Percentiles rank a stretch among this genome's conserved stretches.
These are phyloP conservation scores for Venturia effusa DNA, from an alignment of 2,329 filamentous ascomycete species.

Conservation along the genomic window DNA sequence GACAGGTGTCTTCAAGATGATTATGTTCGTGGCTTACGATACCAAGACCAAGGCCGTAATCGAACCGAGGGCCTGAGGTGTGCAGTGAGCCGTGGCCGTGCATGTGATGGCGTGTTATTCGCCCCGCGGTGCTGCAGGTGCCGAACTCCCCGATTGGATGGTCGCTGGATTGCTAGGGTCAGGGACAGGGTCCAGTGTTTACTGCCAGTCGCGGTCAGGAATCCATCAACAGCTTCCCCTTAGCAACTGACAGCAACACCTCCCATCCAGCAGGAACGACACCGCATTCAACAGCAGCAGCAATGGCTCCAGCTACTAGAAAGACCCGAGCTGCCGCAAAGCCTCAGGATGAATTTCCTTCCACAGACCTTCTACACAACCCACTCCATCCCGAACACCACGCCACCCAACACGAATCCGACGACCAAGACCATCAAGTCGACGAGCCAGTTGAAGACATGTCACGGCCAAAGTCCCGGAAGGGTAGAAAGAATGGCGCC, in stretches of 20 bases:
- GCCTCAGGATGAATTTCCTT: neutral
- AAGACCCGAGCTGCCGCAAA: neutral
- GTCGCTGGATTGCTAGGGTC: no score
- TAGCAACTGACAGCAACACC: neutral
- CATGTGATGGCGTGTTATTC: no score
- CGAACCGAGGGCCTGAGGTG: no score
- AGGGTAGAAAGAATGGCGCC: conserved; percentile 4
- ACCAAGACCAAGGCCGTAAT: no score
- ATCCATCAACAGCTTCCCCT: neutral
- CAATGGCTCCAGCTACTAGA: neutral
- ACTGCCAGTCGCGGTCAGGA: neutral
- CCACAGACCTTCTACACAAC: neutral
- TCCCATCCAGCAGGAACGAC: neutral
- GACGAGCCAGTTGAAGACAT: neutral
- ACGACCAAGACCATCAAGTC: neutral
- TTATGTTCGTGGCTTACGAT: no score
- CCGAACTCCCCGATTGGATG: neutral
- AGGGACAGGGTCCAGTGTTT: no score
- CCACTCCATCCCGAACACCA: neutral
- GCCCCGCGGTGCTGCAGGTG: no score
- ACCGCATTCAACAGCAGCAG: neutral
- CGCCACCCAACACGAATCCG: neutral
- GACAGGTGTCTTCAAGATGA: no score
- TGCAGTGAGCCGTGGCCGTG: neutral
- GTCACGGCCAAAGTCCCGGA: neutral